Evolutionary conservation across 805 yeast genomes (phyloP).

Genomic region (Kodamaea laetipori): DNA sequence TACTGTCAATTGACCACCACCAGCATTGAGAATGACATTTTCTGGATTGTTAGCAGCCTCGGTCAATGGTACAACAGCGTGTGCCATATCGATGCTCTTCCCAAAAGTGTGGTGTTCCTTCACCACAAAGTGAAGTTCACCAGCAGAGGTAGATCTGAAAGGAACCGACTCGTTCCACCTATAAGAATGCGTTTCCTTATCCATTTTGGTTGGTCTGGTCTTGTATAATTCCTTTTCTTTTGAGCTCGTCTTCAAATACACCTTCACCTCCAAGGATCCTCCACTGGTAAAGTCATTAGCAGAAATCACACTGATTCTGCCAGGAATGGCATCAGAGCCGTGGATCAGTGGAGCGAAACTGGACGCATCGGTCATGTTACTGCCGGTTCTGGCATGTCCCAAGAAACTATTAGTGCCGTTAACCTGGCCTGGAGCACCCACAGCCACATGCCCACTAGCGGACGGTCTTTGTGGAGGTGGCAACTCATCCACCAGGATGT

Average conservation of each 20-base stretch:
- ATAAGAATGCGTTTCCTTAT: conserved; percentile 44
- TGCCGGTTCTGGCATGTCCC: conserved; percentile 23
- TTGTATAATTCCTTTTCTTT: conserved; percentile 61
- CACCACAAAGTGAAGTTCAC: conserved; percentile 60
- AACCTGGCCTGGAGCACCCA: conserved; percentile 5
- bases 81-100: conserved; percentile 64
- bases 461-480: conserved; percentile 45
- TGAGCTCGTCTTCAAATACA: conserved; percentile 47
- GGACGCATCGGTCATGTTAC: conserved; percentile 33
- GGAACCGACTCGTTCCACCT: conserved; percentile 65
- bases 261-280: conserved; percentile 51
- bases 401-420: conserved; percentile 7
- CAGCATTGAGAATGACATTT: conserved; percentile 38
- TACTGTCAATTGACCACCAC: conserved; percentile 45
- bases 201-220: conserved; percentile 57
- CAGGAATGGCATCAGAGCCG: conserved; percentile 48
- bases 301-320: conserved; percentile 53
- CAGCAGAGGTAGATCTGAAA: conserved; percentile 67
- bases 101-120: conserved; percentile 74
- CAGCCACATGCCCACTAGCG: conserved; percentile 18
- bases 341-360: conserved; percentile 37
- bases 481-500: conserved; percentile 31
- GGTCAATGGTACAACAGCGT: conserved; percentile 51
- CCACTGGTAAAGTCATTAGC: conserved; percentile 45
- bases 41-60: conserved; percentile 52